Conservation (phyloP, 192 early-diverging fungal genomes). For the Lunasporangiospora selenospora region DNA sequence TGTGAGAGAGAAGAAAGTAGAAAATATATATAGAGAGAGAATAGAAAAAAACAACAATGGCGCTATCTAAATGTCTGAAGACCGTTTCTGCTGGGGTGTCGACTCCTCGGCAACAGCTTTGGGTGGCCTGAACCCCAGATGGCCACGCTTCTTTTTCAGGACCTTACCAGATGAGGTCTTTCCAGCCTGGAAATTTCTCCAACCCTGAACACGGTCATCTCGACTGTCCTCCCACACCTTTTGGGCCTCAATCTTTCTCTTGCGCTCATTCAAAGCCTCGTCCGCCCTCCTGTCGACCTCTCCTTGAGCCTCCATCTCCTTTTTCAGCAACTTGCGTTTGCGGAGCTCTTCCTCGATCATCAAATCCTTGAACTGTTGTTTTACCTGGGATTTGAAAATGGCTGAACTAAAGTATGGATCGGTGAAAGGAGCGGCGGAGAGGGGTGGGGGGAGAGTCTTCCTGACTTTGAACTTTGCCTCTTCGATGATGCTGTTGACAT, state of each 20-base stretch:
- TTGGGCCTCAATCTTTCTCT: conserved; percentile 60
- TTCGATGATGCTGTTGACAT: conserved; percentile 58
- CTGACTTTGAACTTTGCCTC: conserved; percentile 60
- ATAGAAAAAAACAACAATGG: too few species aligned
- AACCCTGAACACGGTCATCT: conserved; percentile 63
- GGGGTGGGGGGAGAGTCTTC: conserved; percentile 43
- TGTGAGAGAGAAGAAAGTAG: background rate
- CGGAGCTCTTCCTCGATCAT: conserved; percentile 61
- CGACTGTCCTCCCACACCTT: conserved; percentile 65
- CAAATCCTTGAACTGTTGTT: conserved; percentile 57
- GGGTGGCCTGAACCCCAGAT: conserved; percentile 38
- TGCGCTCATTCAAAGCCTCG: conserved; percentile 57
- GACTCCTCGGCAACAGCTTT: conserved; percentile 48
- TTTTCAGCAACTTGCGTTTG: conserved; percentile 55
- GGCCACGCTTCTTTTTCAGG: conserved; percentile 60
- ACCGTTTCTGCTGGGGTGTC: conserved; percentile 44
- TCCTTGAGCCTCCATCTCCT: conserved; percentile 65
- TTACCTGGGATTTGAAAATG: conserved; percentile 51
- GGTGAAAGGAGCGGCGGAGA: conserved; percentile 42
- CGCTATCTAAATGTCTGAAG: too few species aligned
- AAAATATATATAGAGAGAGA: too few species aligned
- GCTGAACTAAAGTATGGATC: conserved; percentile 53
- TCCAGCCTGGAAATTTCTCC: conserved; percentile 67
- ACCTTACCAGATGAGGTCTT: conserved; percentile 37
- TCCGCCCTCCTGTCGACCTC: conserved; percentile 56